Conservation (phyloP, 352 stramenopile genomes). For the Phytophthora vignae region DNA sequence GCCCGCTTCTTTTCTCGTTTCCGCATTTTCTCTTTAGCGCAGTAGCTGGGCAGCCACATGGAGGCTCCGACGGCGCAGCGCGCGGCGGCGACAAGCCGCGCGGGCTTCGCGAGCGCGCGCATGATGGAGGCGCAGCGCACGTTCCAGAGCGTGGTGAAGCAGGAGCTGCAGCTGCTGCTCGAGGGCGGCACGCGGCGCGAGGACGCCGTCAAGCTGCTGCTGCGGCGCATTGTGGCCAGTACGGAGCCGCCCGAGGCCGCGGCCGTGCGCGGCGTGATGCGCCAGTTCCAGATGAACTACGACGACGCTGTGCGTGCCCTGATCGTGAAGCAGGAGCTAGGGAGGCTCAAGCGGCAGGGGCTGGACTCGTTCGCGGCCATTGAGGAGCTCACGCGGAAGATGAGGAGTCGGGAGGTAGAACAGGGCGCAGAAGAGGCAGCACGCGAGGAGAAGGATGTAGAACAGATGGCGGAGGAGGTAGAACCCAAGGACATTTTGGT, state of each 20-base stretch:
- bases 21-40: conserved; percentile 40
- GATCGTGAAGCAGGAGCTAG: conserved; percentile 90
- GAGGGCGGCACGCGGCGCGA: conserved; percentile 61
- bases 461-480: conserved; percentile 11
- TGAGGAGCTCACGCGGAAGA: conserved; percentile 84
- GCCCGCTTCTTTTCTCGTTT: conserved; percentile 2
- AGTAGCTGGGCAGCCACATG: conserved; percentile 12
- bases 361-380: conserved; percentile 88
- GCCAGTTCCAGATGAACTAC: conserved; percentile 88
- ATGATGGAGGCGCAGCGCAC: conserved; percentile 75
- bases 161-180: conserved; percentile 80
- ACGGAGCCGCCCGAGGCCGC: conserved; percentile 63
- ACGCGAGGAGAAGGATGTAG: background rate
- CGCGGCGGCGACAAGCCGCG: conserved; percentile 1
- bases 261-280: conserved; percentile 82
- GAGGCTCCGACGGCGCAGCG: conserved; percentile 35
- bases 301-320: conserved; percentile 85
- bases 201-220: conserved; percentile 75
- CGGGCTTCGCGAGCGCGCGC: conserved; percentile 28
- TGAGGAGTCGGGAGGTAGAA: conserved; percentile 52
- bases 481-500: conserved; percentile 10
- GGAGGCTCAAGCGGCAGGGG: conserved; percentile 72
- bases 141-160: conserved; percentile 84
- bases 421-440: background rate
- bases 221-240: conserved; percentile 78